Evolutionary conservation across 2,329 filamentous ascomycete species (phyloP), one percentile per base, ranked within the genome.

Genomic region (Fusarium compactum): DNA sequence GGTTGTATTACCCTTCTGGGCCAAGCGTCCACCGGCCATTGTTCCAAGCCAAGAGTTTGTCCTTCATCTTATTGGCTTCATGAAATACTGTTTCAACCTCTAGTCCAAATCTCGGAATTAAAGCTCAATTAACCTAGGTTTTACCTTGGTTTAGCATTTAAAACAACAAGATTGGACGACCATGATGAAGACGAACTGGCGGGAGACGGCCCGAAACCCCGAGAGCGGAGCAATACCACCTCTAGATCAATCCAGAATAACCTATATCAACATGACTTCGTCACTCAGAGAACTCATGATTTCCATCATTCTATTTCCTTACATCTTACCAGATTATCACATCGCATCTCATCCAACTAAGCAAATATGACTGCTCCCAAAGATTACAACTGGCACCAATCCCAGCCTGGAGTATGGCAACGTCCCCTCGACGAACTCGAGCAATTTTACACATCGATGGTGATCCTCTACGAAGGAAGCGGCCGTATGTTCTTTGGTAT

Each of bases 401-500:
- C 52, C 5, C 45, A 45, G 1, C 70, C 78, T 6, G 74, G 76
- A 7, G 30, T 74, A 3, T 82, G 80, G 79, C 69, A 76, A 9
- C 77, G 80, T 8, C 73, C 74, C n/a, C 71, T 80, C 11, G 82
- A 85, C 30, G 82, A 85, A 58, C 74, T 77, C 0, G 82, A 85
- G 56, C 67, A 79, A 18, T 81, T 81, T 38, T 85, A 85, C 61
- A 76, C 80, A 0, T 70, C 78, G 1, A 64, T 83, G 12, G 76
- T 76, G 0, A 78, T 76, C 14, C 66, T 73, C 0, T 83, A 79
- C 41, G 73, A 80, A 25, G 80, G 74, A 2, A 82, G 75, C 30
- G 80, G 80, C 0, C 80, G 81, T 2, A 79, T 76, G 55, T 81
- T 78, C 64, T 84, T 84, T 52, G 79, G 78, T 4, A 82, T 85